Percentiles rank a stretch among this genome's conserved stretches.
Evolutionary conservation across 805 yeast species (phyloP).

Genomic region (Yarrowia deformans): DNA sequence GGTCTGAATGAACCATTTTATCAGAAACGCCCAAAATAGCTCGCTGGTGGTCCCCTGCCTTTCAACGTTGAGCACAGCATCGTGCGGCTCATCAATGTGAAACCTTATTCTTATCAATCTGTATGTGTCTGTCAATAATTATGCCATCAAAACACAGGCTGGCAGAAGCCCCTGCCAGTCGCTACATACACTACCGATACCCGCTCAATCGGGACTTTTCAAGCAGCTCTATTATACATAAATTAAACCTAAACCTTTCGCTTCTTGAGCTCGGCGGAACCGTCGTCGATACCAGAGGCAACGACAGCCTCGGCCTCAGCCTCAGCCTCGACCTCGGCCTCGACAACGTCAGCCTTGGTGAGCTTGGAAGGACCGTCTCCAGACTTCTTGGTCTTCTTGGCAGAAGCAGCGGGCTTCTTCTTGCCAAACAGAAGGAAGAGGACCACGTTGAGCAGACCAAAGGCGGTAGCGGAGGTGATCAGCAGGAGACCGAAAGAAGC

Average conservation of each 20-base stretch:
- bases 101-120: no score
- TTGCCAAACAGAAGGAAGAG: constrained; percentile 37
- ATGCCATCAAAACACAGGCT: no score
- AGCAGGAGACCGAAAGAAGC: constrained; percentile 45
- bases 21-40: no score
- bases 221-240: constrained; percentile 50
- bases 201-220: not conserved
- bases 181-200: no score
- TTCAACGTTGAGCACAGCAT: no score
- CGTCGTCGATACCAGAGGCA: constrained; percentile 48
- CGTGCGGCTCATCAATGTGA: no score
- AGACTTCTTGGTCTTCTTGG: constrained; percentile 68
- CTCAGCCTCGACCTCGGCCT: constrained; percentile 69
- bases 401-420: constrained; percentile 52
- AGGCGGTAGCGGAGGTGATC: constrained; percentile 44
- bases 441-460: constrained; percentile 45
- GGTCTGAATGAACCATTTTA: no score
- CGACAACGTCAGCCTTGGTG: constrained; percentile 65
- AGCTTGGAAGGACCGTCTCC: constrained; percentile 67
- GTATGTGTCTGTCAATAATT: no score
- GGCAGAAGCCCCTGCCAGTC: no score
- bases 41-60: no score
- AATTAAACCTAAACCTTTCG: constrained; percentile 35
- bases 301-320: constrained; percentile 84
- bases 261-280: constrained; percentile 31